Conservation (phyloP, 2,329 filamentous ascomycete genomes). For the Xylariaceae sp. region DNA sequence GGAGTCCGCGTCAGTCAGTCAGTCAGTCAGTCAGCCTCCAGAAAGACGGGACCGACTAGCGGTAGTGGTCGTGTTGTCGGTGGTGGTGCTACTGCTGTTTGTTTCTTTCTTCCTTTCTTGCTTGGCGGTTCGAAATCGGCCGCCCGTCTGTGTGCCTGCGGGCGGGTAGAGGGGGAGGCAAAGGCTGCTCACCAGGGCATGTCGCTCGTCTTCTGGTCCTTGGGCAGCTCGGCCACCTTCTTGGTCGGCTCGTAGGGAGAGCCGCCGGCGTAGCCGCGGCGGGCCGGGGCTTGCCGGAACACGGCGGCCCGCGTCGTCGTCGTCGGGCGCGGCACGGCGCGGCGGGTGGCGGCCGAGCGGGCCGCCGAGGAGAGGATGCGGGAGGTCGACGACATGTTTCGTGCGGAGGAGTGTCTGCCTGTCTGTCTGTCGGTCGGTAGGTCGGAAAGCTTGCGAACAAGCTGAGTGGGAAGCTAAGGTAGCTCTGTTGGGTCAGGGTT, state of each 20-base stretch:
- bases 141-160: background rate
- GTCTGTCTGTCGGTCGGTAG: too few species aligned
- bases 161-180: background rate
- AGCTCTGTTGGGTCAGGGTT: too few species aligned
- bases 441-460: too few species aligned
- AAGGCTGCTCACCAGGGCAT: constrained; percentile 21
- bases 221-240: constrained; percentile 4
- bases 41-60: background rate
- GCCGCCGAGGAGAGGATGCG: background rate
- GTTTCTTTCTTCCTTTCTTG: background rate
- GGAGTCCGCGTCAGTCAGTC: background rate
- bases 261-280: constrained; percentile 10
- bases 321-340: constrained; percentile 2
- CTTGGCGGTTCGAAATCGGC: background rate
- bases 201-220: constrained; percentile 16
- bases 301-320: too few species aligned
- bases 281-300: constrained; percentile 4
- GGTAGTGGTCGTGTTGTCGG: background rate
- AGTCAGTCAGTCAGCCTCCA: background rate
- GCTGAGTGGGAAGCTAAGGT: too few species aligned
- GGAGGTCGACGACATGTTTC: constrained; percentile 1
- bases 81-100: background rate
- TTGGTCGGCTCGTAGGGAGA: constrained; percentile 3
- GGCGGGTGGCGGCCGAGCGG: constrained; percentile 7
- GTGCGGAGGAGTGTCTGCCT: background rate